Conservation (phyloP, 2,329 filamentous ascomycete species). For the Botrytis porri region DNA sequence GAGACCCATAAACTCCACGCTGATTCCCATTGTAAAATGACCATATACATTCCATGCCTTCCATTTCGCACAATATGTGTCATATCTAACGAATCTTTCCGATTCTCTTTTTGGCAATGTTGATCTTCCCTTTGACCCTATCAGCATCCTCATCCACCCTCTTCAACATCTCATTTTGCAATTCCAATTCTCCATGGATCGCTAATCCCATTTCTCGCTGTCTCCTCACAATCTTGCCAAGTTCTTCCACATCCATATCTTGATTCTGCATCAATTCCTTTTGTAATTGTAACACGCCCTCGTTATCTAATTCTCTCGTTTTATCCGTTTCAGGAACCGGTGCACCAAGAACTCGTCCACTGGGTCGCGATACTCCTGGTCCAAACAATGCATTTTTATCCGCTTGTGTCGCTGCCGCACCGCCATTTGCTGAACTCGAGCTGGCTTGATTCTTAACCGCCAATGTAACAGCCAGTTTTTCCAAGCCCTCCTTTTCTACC, state of each 20-base stretch:
- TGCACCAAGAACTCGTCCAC: slow-evolving; percentile 68
- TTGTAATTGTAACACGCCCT: slow-evolving; percentile 71
- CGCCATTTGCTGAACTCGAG: slow-evolving; percentile 21
- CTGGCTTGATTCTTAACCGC: slow-evolving; percentile 44
- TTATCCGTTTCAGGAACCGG: slow-evolving; percentile 72
- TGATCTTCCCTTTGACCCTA: slow-evolving; percentile 64
- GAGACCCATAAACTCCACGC: slow-evolving; percentile 5
- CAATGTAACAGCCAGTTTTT: slow-evolving; percentile 64
- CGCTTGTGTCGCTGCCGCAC: slow-evolving; percentile 34
- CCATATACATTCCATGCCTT: not conserved
- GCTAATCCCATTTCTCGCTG: slow-evolving; percentile 76
- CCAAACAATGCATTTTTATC: slow-evolving; percentile 50
- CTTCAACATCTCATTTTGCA: slow-evolving; percentile 69
- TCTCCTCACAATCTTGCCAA: slow-evolving; percentile 66
- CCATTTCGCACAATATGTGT: not conserved
- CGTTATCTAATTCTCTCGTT: slow-evolving; percentile 74
- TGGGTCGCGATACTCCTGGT: slow-evolving; percentile 38
- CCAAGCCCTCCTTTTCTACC: slow-evolving; percentile 73
- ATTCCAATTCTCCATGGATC: slow-evolving; percentile 70
- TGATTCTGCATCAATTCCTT: slow-evolving; percentile 71
- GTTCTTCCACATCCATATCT: slow-evolving; percentile 66
- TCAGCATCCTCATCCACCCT: slow-evolving; percentile 64
- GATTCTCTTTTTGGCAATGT: slow-evolving; percentile 70
- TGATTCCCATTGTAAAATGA: not conserved
- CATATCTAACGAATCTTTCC: slow-evolving; percentile 52